Evolutionary conservation across 352 stramenopile genomes (phyloP), one percentile per base, ranked within the genome.

Genomic region (Phytophthora kernoviae): DNA sequence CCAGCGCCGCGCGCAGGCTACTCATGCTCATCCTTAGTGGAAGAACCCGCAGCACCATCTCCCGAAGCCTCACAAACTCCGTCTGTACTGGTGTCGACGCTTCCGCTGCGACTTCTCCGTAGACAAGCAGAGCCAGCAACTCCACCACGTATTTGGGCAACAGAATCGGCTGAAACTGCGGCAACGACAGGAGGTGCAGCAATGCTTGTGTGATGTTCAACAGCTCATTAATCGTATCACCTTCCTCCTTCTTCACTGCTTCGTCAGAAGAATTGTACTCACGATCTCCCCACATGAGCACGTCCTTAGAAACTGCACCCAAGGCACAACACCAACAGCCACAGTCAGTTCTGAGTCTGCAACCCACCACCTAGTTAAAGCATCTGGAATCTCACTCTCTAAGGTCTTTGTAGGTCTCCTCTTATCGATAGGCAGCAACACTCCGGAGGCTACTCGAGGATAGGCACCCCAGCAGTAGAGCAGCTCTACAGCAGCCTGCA

Each of bases 131-230:
- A 45, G 68, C 82, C 18, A 92, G 47, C n/a, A 93, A 52, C 47
- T 95, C 86, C 4, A 91, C 62, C 24, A 87, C 67, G 55, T 95
- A 95, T 44, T 90, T 91, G 24, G 86, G 81, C 24, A 95, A 61
- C 18, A 95, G 24, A 51, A 95, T 91, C 1, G 84, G 84, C 46
- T 86, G 81, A 37, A 93, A 77, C 68, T 91, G 81, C 22, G 86
- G 84, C 41, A 93, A 55, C 33, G 78, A 72, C 32, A 93, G 70
- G 15, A 93, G 24, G 34, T 82, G 55, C 33, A 93, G 59, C 58
- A 95, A 61, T 24, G 68, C 36, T n/a, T 70, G 68, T 27, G 78
- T 69, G 37, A 88, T 58, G 4, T 30, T 14, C 7, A 91, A 54
- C 24, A 92, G 49, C n/a, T 82, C 65, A n/a, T 14, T 45, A n/a